Base-by-base conservation (phyloP, 1,284 basidiomycete genomes). In the Trichosporon coremiiforme region DNA sequence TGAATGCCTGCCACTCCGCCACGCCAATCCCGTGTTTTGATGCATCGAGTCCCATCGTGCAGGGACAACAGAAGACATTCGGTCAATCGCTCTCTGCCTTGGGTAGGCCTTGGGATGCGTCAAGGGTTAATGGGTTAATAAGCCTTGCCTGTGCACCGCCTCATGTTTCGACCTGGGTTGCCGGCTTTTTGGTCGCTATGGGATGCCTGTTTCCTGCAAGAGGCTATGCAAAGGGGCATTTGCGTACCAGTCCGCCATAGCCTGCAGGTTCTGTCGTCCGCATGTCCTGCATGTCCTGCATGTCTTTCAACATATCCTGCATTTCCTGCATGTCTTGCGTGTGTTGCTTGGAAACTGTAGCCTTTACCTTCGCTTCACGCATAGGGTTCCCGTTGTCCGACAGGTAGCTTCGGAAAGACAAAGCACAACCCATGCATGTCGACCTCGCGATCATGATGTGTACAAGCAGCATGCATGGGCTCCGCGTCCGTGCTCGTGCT, bases 1-100 rank as follows among this genome's bases (percentile, higher is more conserved):
- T 53, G n/a, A 22, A 20, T 10, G 47, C 47, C 47, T 53, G 47
- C 47, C 47, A 53, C 47, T 20, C 47, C 47, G 47, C 47, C 47
- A 53, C 47, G 20, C 47, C 20, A 53, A 53, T 53, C 47, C 47
- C 47, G 47, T 53, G 47, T 53, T 53, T 53, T 53, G 47, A 8
- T 53, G 20, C 47, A 53, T 53, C 47, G 20, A 22, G 47, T 6
- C 9, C 20, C 20, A 38, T 38, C 6, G 36, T 38, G 36, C 36
- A 38, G 36, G 36, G 36, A 9, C 47, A 22, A 1, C 7, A 20
- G 47, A 53, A 53, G 8, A 20, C 47, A 53, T 22, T 53, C 47
- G 47, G 47, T 20, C 47, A 53, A 22, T 6, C 47, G 13, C 9
- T 10, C 45, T 22, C 47, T 53, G 47, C 47, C 6, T 20, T 53